Conservation (phyloP, 2,329 filamentous ascomycete species). For the Aspergillus unguis region DNA sequence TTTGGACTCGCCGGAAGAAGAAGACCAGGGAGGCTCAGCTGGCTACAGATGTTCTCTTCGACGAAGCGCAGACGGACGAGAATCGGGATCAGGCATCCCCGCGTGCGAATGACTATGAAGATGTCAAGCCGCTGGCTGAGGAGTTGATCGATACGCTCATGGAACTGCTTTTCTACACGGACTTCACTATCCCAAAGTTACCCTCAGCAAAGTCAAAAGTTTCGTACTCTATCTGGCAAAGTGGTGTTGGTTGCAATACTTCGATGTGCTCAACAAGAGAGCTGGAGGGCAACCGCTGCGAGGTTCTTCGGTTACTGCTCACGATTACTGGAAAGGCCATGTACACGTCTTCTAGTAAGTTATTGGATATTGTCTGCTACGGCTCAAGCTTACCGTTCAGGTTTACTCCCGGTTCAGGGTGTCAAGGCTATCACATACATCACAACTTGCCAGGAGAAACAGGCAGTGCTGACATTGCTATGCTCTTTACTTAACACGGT, state of each 20-base stretch:
- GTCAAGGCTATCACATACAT: conserved; percentile 84
- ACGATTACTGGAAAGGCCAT: conserved; percentile 87
- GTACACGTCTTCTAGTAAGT: conserved; percentile 74
- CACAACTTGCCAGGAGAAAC: conserved; percentile 83
- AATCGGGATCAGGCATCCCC: conserved; percentile 46
- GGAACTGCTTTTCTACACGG: conserved; percentile 86
- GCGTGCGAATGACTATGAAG: conserved; percentile 65
- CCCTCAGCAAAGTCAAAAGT: conserved; percentile 73
- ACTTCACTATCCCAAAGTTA: conserved; percentile 77
- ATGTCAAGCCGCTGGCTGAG: conserved; percentile 82
- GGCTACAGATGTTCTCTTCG: conserved; percentile 76
- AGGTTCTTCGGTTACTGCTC: conserved; percentile 80
- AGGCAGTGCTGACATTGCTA: conserved; percentile 81
- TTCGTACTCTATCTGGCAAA: conserved; percentile 95
- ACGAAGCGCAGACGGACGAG: conserved; percentile 61
- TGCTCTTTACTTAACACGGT: conserved; percentile 95
- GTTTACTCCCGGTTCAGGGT: conserved; percentile 73
- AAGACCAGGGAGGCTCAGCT: conserved; percentile 65
- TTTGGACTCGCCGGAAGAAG: conserved; percentile 76
- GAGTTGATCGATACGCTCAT: conserved; percentile 87
- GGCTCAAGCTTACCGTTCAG: conserved; percentile 30
- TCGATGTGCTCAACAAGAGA: conserved; percentile 85
- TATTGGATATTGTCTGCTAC: not conserved
- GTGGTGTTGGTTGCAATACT: conserved; percentile 91
- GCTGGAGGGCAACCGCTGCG: conserved; percentile 86